Conservation (phyloP, 129 eudicot genomes). For the Centrapalus pauciflorus region DNA sequence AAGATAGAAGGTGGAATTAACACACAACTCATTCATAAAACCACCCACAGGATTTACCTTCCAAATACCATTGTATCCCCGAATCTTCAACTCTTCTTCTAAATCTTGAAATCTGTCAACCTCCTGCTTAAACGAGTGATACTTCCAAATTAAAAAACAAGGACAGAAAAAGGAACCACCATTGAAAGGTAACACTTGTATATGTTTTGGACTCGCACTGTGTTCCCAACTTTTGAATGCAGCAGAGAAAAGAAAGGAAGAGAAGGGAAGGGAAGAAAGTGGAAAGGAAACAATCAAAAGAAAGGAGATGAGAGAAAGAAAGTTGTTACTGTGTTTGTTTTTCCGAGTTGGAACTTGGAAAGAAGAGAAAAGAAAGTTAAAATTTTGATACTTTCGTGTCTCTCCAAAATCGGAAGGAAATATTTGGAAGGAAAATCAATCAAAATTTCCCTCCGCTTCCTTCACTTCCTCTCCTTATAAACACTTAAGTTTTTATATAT, state of each 20-base stretch:
- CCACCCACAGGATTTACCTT: constrained; percentile 47
- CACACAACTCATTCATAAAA: neutral
- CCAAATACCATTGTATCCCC: constrained; percentile 89
- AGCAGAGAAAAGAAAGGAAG: neutral
- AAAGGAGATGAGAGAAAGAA: no score
- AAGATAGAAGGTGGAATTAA: neutral
- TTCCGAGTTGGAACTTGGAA: no score
- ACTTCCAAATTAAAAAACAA: neutral
- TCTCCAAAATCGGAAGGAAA: no score
- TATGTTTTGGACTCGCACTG: neutral
- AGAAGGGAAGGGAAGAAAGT: neutral
- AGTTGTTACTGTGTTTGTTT: no score
- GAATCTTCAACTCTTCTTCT: constrained; percentile 56
- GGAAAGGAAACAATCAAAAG: no score
- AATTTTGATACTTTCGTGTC: no score
- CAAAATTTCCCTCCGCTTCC: no score
- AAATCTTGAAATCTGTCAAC: constrained; percentile 84
- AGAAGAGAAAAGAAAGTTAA: no score
- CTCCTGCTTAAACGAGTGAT: constrained; percentile 48
- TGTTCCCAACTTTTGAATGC: neutral
- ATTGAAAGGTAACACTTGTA: neutral
- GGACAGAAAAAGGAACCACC: neutral
- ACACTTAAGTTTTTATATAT: no score
- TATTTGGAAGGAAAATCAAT: no score
- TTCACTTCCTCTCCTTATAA: no score